Evolutionary conservation across 2,329 filamentous ascomycete genomes (phyloP), one percentile per base, ranked within the genome.

Genomic region (Fusarium brevicatenulatum): DNA sequence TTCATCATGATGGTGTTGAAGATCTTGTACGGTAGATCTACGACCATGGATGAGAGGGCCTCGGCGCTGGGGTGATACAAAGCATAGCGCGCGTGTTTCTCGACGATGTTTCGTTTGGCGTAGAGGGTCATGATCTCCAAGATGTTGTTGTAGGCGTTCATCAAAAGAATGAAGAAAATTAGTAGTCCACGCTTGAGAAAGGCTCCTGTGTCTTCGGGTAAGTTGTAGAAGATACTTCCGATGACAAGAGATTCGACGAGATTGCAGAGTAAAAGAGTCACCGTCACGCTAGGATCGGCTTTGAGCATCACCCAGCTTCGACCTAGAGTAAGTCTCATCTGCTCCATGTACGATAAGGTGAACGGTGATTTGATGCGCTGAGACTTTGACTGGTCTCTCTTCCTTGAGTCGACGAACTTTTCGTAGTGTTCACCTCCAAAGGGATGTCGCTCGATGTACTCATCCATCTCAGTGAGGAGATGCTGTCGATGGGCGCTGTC

Each of bases 1-100:
- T 76, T 78, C 59, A 77, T 68, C 53, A 92, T 80, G 9, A 88
- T 69, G 1, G 66, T 55, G n/a, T 77, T 77, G 23, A 75, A 67
- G 28, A 76, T 64, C 62, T 78, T 78, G 54, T 74, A 76, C 1
- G 76, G 76, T 1, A 78, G 12, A 40, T 78, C 76, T 9, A 68
- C 68, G 1, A 78, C 39, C 66, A 76, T 76, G 0, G 70, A 68
- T 1, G 76, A 70, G 9, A 78, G 47, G 0, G 79, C 78, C n/a
- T 80, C 76, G 0, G 79, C 76, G 3, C 76, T 76, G 0, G 78
- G 80, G 4, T 81, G 80, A 57, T 81, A 81, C 7, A 82, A 49
- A 4, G 80, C 80, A 43, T 82, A 82, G 2, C 78, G 75, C 9
- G 74, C 64, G 32, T 82, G 80, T 66, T 82, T 82, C 42, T 82